Conservation (phyloP, 1,139 yeast genomes). For the Lodderomyces parapsilosis region DNA sequence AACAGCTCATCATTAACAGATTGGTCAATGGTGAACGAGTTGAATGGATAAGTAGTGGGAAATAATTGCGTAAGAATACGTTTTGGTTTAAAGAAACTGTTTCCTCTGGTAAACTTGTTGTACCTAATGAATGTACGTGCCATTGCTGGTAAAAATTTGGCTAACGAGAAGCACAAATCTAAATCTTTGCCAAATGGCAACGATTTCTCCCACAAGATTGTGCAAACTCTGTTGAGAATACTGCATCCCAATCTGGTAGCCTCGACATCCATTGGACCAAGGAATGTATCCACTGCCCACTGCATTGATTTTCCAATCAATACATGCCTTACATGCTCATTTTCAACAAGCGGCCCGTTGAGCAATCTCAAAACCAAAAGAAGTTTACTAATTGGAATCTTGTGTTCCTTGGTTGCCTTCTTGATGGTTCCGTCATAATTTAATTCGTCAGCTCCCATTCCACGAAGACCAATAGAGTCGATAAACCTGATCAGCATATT, state of each 20-base stretch:
- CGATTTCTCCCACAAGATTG: constrained; percentile 31
- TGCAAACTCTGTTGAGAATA: constrained; percentile 51
- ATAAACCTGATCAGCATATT: constrained; percentile 42
- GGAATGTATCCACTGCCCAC: constrained; percentile 64
- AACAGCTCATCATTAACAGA: constrained; percentile 67
- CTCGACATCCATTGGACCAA: constrained; percentile 53
- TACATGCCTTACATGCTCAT: constrained; percentile 35
- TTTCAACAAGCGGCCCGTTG: constrained; percentile 43
- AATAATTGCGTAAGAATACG: constrained; percentile 67
- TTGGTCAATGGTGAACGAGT: constrained; percentile 68
- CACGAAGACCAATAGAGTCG: constrained; percentile 53
- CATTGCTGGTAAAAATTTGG: constrained; percentile 53
- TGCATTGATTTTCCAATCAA: constrained; percentile 53
- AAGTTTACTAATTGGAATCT: constrained; percentile 55
- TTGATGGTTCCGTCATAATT: constrained; percentile 19
- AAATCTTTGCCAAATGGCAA: constrained; percentile 23
- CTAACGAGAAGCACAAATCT: constrained; percentile 43
- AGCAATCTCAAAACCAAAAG: constrained; percentile 60
- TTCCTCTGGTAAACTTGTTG: constrained; percentile 52
- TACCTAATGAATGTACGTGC: constrained; percentile 52
- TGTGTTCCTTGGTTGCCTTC: constrained; percentile 45
- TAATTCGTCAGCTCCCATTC: constrained; percentile 47
- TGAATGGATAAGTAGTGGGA: constrained; percentile 68
- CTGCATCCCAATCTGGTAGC: constrained; percentile 65
- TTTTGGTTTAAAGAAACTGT: constrained; percentile 54